Conservation (phyloP, 2,329 filamentous ascomycete species). For the Aureobasidium sp. region DNA sequence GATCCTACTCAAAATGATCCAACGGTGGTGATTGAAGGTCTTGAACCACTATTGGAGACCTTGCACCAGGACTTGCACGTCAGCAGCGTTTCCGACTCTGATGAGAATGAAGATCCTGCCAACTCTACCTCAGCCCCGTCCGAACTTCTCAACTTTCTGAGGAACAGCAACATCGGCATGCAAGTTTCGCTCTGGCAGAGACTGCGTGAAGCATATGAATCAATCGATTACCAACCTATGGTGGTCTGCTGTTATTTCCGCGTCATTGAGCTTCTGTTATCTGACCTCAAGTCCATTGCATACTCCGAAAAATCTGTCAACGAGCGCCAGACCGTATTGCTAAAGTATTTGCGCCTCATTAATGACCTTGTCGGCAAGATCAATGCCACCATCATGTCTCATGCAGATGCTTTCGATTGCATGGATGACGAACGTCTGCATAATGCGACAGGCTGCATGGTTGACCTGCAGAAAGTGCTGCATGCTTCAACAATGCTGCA, state of each 20-base stretch:
- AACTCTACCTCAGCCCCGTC: slow-evolving; percentile 37
- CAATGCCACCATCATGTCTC: slow-evolving; percentile 57
- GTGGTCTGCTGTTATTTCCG: slow-evolving; percentile 80
- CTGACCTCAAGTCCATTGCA: slow-evolving; percentile 57
- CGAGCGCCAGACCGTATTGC: slow-evolving; percentile 61
- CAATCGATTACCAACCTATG: slow-evolving; percentile 79
- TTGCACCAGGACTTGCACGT: slow-evolving; percentile 35
- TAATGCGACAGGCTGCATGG: slow-evolving; percentile 64
- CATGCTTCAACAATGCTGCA: slow-evolving; percentile 77
- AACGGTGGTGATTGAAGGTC: slow-evolving; percentile 75
- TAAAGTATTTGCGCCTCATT: slow-evolving; percentile 71
- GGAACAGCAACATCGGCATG: slow-evolving; percentile 72
- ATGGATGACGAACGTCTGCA: slow-evolving; percentile 73
- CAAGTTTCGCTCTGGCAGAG: slow-evolving; percentile 84
- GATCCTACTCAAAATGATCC: slow-evolving; percentile 75
- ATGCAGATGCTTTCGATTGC: slow-evolving; percentile 69
- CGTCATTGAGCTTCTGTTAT: slow-evolving; percentile 75
- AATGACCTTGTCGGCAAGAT: slow-evolving; percentile 69
- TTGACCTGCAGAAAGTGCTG: slow-evolving; percentile 64
- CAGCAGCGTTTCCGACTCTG: not conserved
- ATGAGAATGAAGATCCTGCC: not conserved
- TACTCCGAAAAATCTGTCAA: slow-evolving; percentile 51
- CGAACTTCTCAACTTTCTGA: slow-evolving; percentile 80
- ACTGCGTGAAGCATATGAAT: slow-evolving; percentile 80
- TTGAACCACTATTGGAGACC: slow-evolving; percentile 82